A percentile compares a stretch with the other conserved stretches of the same genome.
These are phyloP conservation scores for Fusarium sulawesiense DNA, from an alignment of 2,329 filamentous ascomycete genomes.

Conservation along the genomic window DNA sequence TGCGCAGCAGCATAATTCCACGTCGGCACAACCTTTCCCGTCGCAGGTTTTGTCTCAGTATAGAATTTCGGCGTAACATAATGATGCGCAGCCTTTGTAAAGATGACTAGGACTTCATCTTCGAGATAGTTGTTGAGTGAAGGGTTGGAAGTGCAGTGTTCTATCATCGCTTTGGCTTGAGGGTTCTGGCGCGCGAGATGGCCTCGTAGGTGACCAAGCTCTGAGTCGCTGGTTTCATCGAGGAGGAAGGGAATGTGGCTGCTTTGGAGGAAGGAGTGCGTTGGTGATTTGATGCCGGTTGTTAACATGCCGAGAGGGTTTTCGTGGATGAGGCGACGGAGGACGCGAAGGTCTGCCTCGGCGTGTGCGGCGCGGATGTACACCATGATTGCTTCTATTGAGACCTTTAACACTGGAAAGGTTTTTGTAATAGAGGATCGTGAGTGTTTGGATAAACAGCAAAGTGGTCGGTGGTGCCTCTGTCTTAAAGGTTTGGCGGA, in stretches of 20 bases:
- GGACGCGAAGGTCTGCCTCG: slow-evolving; percentile 59
- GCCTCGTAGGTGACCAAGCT: slow-evolving; percentile 61
- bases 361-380: slow-evolving; percentile 55
- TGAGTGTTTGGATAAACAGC: no score
- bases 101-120: slow-evolving; percentile 72
- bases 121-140: slow-evolving; percentile 46
- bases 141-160: slow-evolving; percentile 46
- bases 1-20: slow-evolving; percentile 78
- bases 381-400: neutral
- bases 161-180: slow-evolving; percentile 70
- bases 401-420: no score
- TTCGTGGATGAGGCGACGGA: slow-evolving; percentile 67
- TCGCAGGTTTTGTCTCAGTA: slow-evolving; percentile 70
- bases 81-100: slow-evolving; percentile 67
- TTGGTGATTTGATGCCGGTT: slow-evolving; percentile 65
- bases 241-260: slow-evolving; percentile 72
- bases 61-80: slow-evolving; percentile 79
- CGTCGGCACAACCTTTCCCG: slow-evolving; percentile 75
- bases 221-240: slow-evolving; percentile 52
- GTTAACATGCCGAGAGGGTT: slow-evolving; percentile 72
- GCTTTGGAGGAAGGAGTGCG: slow-evolving; percentile 63
- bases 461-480: no score
- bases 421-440: no score
- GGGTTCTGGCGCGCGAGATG: slow-evolving; percentile 73
- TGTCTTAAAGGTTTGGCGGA: slow-evolving; percentile 28